Base-by-base conservation (phyloP, 2,329 filamentous ascomycete genomes). In the Penicillium sp. region DNA sequence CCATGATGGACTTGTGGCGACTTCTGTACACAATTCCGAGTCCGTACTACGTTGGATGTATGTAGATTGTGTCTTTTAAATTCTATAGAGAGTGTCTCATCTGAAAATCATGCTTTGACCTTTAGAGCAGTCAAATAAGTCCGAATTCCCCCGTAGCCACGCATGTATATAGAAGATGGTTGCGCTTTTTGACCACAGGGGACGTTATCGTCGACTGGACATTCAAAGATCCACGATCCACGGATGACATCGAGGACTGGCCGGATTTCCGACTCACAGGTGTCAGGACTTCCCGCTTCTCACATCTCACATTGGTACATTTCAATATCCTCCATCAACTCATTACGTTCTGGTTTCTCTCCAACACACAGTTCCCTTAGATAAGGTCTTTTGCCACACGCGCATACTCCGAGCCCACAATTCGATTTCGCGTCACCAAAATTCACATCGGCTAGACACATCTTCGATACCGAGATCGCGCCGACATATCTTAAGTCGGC, bases 331-430 rank as follows among this genome's bases (percentile, higher is more conserved):
- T 32, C 13, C 14, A n/a, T 23, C 27, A 5, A 23, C 23, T 23
- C n/a, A 2, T 26, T 11, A n/a, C 7, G 29, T 30, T 34, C 32
- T 13, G 32, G 5, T 34, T 34, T 13, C 13, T 13, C 9, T 14
- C 11, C 10, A 11, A 32, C 29, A 13, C 16, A 5, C 6, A 19
- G 32, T 13, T 16, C 6, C 16, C 14, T 8, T 29, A 18, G 29
- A 32, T 45, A 18, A 34, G 11, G 27, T 29, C 27, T 39, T 53
- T 67, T 63, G 60, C 61, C 62, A 61, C 60, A 51, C 60, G 55
- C 51, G 46, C 43, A 43, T 16, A 47, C 44, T 48, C 48, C 44
- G 52, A 59, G 19, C 61, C 56, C 61, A 61, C 61, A 64, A 55
- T 55, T 55, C 53, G 36, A 57, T 50, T 60, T 54, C 43, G 52